phyloP scores from a whole-genome alignment of 2,329 filamentous ascomycete species.

The Hansfordia pulvinata region DNA sequence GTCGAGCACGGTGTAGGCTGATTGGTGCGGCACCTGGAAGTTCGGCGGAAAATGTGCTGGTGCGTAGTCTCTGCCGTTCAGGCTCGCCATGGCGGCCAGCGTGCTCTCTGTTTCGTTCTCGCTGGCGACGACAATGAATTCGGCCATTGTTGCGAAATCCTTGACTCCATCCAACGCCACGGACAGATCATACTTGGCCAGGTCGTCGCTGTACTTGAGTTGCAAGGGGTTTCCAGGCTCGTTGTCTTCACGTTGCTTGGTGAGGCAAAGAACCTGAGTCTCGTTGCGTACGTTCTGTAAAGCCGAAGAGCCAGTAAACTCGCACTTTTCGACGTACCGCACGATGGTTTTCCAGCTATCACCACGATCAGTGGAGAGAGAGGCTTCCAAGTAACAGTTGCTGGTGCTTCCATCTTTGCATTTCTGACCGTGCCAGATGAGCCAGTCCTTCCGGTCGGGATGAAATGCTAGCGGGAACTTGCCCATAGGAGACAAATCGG shows the following conservation, averaged over 20 bases:
- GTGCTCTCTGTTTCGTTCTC: slow-evolving; percentile 54
- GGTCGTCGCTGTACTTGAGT: slow-evolving; percentile 67
- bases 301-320: slow-evolving; percentile 61
- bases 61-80: slow-evolving; percentile 75
- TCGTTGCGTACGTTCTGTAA: slow-evolving; percentile 37
- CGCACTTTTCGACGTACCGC: slow-evolving; percentile 66
- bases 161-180: slow-evolving; percentile 58
- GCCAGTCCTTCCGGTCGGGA: slow-evolving; percentile 72
- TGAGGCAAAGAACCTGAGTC: slow-evolving; percentile 47
- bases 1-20: slow-evolving; percentile 84
- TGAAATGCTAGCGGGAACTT: slow-evolving; percentile 57
- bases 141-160: slow-evolving; percentile 87
- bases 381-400: slow-evolving; percentile 61
- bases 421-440: slow-evolving; percentile 75
- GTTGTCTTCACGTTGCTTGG: slow-evolving; percentile 50
- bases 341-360: slow-evolving; percentile 64
- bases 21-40: slow-evolving; percentile 64
- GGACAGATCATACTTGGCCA: slow-evolving; percentile 52
- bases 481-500: slow-evolving; percentile 25
- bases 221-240: slow-evolving; percentile 49
- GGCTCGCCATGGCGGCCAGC: slow-evolving; percentile 66
- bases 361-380: slow-evolving; percentile 67
- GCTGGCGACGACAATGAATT: slow-evolving; percentile 85
- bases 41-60: slow-evolving; percentile 76
- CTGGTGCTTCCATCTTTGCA: slow-evolving; percentile 39